Percentiles rank a stretch among this genome's conserved stretches.
Conservation (phyloP, 176 grass and related monocot species). For the Musa schizocarpa region DNA sequence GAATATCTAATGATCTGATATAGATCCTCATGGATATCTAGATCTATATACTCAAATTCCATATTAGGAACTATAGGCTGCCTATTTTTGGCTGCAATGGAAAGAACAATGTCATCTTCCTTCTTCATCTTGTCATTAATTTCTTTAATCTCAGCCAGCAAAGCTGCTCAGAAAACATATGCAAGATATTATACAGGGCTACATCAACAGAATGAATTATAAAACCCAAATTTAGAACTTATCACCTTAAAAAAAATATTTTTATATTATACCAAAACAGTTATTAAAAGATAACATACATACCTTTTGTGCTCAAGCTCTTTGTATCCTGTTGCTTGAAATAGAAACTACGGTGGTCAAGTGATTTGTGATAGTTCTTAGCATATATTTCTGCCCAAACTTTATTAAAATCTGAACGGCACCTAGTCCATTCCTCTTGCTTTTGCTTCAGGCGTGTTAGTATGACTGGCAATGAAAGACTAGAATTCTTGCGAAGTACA, state of each 20-base stretch:
- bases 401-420: slow-evolving; percentile 88
- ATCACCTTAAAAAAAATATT: not conserved
- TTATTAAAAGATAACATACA: not conserved
- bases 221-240: not conserved
- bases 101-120: slow-evolving; percentile 86
- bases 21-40: slow-evolving; percentile 73
- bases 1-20: slow-evolving; percentile 96
- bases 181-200: not conserved
- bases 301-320: slow-evolving; percentile 90
- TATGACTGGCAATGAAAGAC: slow-evolving; percentile 74
- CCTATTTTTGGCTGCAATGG: slow-evolving; percentile 81
- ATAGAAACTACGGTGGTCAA: slow-evolving; percentile 98
- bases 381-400: slow-evolving; percentile 96
- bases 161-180: slow-evolving; percentile 44
- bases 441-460: slow-evolving; percentile 86
- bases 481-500: slow-evolving; percentile 70
- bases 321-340: slow-evolving; percentile 99
- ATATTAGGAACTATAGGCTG: slow-evolving; percentile 82
- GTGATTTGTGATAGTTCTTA: slow-evolving; percentile 98
- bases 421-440: slow-evolving; percentile 86
- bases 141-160: slow-evolving; percentile 97
- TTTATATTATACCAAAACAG: not conserved
- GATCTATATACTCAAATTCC: slow-evolving; percentile 69
- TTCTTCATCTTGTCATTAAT: slow-evolving; percentile 96
- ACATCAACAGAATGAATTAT: too few relatives aligned